Evolutionary conservation across 371 early-diverging fungal genomes (phyloP), one percentile per base, ranked within the genome.

Genomic region (Saksenaea oblongispora): DNA sequence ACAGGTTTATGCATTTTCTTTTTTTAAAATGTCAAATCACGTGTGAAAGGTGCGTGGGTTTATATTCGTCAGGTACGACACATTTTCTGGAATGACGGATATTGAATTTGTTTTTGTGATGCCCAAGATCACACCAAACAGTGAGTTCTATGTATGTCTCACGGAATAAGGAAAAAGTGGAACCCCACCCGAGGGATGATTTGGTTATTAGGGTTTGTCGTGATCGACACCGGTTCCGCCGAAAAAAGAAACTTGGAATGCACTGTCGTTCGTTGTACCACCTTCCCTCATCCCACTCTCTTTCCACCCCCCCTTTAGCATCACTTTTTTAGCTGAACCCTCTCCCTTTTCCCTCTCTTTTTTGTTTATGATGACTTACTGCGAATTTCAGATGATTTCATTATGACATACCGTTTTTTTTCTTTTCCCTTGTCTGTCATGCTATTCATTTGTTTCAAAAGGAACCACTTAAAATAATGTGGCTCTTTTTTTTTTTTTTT

Each of bases 121-220:
- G 44, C 44, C 44, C n/a, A 44, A 44, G 44, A 44, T 44, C 44
- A 44, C 22, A 17, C n/a, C 51, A 31, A 31, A 31, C 31, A 31
- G 31, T n/a, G n/a, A n/a, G n/a, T 31, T 31, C 7, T 31, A 4
- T 47, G 51, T 44, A 7, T 22, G 44, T 44, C 44, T 44, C 51
- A 47, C 51, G 51, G 51, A 47, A 47, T 47, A 47, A 47, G 51
- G 51, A 47, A 47, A 47, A 47, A 26, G 51, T 47, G 51, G 51
- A 47, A 47, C 27, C 24, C 51, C 51, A 47, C 51, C 51, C 51
- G 51, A 47, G 51, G 51, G 51, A 10, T 17, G 24, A 18, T 10
- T 18, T 17, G 51, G 0, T 44, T 47, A 39, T n/a, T 36, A 39
- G n/a, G 39, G 39, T 47, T 47, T 47, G 24, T 47, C 51, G 51